Percentiles rank a stretch among this genome's conserved stretches.
Evolutionary conservation across 495 filamentous ascomycete genomes (phyloP).

Genomic region (Aspergillus incahuasiensis): DNA sequence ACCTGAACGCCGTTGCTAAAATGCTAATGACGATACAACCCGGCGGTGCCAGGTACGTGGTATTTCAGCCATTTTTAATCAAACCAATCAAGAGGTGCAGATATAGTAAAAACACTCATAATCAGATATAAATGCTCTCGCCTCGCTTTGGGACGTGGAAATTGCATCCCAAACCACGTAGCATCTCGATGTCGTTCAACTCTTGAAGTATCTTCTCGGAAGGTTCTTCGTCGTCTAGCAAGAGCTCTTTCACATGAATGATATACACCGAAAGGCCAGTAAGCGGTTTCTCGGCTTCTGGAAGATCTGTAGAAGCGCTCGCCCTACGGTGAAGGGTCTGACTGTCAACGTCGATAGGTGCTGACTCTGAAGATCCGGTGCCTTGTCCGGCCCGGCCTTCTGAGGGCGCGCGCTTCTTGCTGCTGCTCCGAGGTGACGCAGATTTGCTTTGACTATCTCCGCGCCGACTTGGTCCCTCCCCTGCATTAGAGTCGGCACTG

Average conservation of each 20-base stretch:
- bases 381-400: not conserved
- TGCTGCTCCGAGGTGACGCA: not conserved
- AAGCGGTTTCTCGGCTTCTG: conserved; percentile 33
- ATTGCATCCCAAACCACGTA: conserved; percentile 65
- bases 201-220: conserved; percentile 64
- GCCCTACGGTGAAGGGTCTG: conserved; percentile 10
- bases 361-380: not conserved
- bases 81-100: not conserved
- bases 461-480: conserved; percentile 21
- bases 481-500: not conserved
- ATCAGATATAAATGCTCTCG: conserved; percentile 38
- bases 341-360: not conserved
- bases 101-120: conserved; percentile 6
- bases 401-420: not conserved
- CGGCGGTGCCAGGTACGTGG: not conserved
- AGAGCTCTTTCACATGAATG: conserved; percentile 77
- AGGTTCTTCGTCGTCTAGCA: conserved; percentile 59
- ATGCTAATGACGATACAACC: conserved; percentile 13
- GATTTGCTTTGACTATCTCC: not conserved
- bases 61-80: not conserved
- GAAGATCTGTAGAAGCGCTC: not conserved
- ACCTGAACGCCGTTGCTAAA: not conserved
- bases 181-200: conserved; percentile 55
- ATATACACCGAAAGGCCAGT: conserved; percentile 60
- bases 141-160: conserved; percentile 66